A percentile compares a stretch with the other conserved stretches of the same genome.
phyloP scores from a whole-genome alignment of 371 early-diverging fungal genomes.

The Mortierella sp. region DNA sequence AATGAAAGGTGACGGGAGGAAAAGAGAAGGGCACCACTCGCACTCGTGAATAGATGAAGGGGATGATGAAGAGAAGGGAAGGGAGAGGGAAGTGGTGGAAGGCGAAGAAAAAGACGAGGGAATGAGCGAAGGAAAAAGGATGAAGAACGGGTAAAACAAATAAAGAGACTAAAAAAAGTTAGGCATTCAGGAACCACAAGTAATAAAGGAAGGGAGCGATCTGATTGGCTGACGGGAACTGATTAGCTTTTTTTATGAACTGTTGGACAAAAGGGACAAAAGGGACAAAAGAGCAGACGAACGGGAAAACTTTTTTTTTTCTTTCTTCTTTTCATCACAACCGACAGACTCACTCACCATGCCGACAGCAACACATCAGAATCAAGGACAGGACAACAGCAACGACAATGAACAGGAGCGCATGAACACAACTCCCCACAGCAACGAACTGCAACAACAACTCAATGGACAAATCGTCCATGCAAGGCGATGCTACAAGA shows the following conservation, averaged over 20 bases:
- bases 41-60: background rate
- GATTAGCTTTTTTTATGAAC: background rate
- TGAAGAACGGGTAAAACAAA: background rate
- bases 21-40: background rate
- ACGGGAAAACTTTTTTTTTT: background rate
- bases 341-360: background rate
- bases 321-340: background rate
- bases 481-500: conserved; percentile 62
- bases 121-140: background rate
- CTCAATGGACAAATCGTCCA: conserved; percentile 64
- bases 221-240: conserved; percentile 8
- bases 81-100: background rate
- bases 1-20: background rate
- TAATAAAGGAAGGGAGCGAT: background rate
- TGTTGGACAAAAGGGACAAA: background rate
- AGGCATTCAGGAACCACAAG: background rate
- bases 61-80: background rate
- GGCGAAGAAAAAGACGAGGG: background rate
- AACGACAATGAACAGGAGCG: background rate
- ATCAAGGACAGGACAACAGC: background rate
- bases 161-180: background rate
- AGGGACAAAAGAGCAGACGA: background rate
- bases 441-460: no score
- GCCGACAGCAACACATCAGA: background rate
- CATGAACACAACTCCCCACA: background rate